A percentile compares a stretch with the other conserved stretches of the same genome.
Evolutionary conservation across 202 grass and related monocot species (phyloP).

Genomic region (Setaria viridis): DNA sequence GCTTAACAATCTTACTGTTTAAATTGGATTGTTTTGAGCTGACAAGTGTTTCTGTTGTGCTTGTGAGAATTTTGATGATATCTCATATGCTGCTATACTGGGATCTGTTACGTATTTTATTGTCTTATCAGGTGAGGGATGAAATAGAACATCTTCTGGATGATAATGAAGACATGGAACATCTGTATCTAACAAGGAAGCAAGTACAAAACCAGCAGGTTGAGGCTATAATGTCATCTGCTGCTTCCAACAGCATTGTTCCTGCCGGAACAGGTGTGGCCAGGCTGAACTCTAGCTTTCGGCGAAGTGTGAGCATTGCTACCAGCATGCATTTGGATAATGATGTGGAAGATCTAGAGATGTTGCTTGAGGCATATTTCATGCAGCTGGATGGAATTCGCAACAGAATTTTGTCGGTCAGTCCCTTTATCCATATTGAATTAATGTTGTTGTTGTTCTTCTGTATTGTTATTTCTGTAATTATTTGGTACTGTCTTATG

Average conservation of each 20-base stretch:
- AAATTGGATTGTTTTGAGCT: background rate
- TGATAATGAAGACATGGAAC: conserved; percentile 95
- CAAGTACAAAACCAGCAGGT: conserved; percentile 92
- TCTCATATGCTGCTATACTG: conserved; percentile 20
- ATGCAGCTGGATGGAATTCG: conserved; percentile 99
- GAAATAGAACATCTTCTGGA: conserved; percentile 99
- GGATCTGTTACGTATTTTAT: conserved; percentile 15
- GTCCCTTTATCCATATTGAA: conserved; percentile 40
- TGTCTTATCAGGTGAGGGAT: conserved; percentile 79
- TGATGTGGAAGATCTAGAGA: conserved; percentile 96
- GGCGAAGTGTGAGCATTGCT: conserved; percentile 71
- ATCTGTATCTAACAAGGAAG: conserved; percentile 97
- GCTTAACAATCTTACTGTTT: conserved; percentile 25
- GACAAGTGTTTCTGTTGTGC: background rate
- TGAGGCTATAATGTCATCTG: conserved; percentile 79
- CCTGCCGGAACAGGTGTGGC: conserved; percentile 49
- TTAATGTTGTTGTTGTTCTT: background rate
- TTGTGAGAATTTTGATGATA: conserved; percentile 32
- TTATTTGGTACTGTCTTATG: conserved; percentile 1
- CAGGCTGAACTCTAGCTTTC: conserved; percentile 70
- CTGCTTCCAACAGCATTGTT: conserved; percentile 83
- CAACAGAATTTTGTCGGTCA: conserved; percentile 96
- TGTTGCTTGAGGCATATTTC: conserved; percentile 99
- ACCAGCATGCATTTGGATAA: conserved; percentile 90
- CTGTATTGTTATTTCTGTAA: conserved; percentile 6